Percentiles rank a stretch among this genome's conserved stretches.
These are phyloP conservation scores for Spirogloea muscicola DNA, from an alignment of 139 green algal genomes.

Conservation along the genomic window DNA sequence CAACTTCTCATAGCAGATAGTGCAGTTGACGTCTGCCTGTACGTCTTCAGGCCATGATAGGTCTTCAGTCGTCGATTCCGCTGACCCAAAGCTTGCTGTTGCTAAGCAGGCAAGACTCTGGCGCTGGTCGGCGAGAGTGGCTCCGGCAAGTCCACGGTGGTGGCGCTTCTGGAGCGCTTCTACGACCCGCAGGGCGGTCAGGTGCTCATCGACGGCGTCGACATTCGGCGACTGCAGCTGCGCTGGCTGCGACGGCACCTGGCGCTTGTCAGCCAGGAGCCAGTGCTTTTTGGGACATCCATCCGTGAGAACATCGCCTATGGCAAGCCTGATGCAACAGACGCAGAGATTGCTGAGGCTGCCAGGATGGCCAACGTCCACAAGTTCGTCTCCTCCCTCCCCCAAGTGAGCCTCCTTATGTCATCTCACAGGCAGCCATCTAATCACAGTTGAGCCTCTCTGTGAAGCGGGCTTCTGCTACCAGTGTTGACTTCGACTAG, in stretches of 20 bases:
- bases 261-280: slow-evolving; percentile 85
- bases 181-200: slow-evolving; percentile 59
- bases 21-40: too few species aligned
- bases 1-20: too few species aligned
- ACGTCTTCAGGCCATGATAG: too few species aligned
- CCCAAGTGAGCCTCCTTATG: too few species aligned
- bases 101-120: slow-evolving; percentile 53
- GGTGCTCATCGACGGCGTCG: slow-evolving; percentile 73
- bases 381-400: slow-evolving; percentile 63
- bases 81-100: too few species aligned
- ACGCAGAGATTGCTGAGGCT: slow-evolving; percentile 49
- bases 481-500: too few species aligned
- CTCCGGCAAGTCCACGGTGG: slow-evolving; percentile 88
- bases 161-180: slow-evolving; percentile 84
- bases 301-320: slow-evolving; percentile 53
- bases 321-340: slow-evolving; percentile 40
- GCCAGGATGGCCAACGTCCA: slow-evolving; percentile 64
- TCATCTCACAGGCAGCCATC: too few species aligned
- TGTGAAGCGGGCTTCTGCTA: too few species aligned
- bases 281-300: slow-evolving; percentile 63
- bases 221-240: slow-evolving; percentile 73
- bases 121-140: slow-evolving; percentile 90
- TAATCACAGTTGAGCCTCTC: too few species aligned
- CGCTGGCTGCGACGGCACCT: slow-evolving; percentile 71
- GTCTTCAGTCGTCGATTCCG: too few species aligned